phyloP scores from a whole-genome alignment of 805 yeast genomes.

The Sungouiella thailandica region DNA sequence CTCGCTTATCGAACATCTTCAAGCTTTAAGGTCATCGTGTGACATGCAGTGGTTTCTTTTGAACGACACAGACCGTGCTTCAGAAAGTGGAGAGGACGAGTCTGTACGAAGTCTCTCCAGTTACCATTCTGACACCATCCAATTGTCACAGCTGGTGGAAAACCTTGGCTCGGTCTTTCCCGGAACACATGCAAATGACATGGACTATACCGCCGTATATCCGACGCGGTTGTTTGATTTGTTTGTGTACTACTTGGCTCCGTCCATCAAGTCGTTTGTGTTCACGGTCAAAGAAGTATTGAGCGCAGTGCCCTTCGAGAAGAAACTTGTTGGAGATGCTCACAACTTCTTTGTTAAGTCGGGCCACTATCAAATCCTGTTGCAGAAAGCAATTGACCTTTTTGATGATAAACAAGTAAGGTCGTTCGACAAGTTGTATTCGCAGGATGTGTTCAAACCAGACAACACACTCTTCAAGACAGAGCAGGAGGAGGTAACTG shows the following conservation, averaged over 20 bases:
- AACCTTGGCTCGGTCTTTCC: conserved; percentile 15
- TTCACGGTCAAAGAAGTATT: conserved; percentile 60
- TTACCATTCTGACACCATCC: conserved; percentile 12
- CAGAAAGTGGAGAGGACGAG: conserved; percentile 6
- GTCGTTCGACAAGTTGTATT: conserved; percentile 56
- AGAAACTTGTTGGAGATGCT: conserved; percentile 13
- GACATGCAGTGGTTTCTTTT: conserved; percentile 61
- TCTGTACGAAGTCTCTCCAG: conserved; percentile 22
- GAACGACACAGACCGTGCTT: conserved; percentile 17
- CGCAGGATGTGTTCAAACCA: conserved; percentile 45
- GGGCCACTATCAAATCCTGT: conserved; percentile 41
- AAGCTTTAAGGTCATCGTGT: conserved; percentile 64
- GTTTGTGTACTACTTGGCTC: conserved; percentile 65
- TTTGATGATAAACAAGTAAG: conserved; percentile 52
- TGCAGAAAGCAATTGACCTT: conserved; percentile 47
- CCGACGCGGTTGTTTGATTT: conserved; percentile 53
- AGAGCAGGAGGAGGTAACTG: conserved; percentile 77
- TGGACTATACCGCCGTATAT: conserved; percentile 20
- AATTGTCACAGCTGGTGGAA: conserved; percentile 25
- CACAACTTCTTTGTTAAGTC: conserved; percentile 35
- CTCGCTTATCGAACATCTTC: conserved; percentile 50
- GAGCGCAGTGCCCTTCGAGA: conserved; percentile 53
- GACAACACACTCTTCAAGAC: conserved; percentile 38
- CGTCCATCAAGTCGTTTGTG: conserved; percentile 63
- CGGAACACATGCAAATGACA: conserved; percentile 12